Evolutionary conservation across 495 filamentous ascomycete genomes (phyloP).

Genomic region (Aspergillus conjunctus): DNA sequence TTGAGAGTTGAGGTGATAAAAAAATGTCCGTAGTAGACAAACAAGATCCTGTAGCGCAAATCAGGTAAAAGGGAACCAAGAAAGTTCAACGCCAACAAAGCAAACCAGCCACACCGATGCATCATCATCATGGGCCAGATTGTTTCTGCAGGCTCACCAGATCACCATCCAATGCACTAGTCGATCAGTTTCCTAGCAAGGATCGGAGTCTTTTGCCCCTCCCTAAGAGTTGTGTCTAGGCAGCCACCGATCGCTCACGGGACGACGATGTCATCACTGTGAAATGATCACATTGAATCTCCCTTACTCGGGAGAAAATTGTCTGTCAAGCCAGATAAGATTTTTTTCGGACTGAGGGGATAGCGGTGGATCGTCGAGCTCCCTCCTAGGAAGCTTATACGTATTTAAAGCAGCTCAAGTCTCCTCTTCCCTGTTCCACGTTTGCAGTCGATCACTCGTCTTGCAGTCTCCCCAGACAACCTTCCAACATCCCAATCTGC

Average conservation of each 20-base stretch:
- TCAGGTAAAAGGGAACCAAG: background rate
- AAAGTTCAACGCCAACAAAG: background rate
- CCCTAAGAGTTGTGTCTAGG: too few species aligned
- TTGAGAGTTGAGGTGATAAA: background rate
- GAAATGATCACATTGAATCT: conserved; percentile 1
- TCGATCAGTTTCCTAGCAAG: conserved; percentile 2
- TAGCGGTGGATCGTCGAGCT: background rate
- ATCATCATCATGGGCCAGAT: background rate
- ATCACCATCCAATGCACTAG: conserved; percentile 2
- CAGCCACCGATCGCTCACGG: background rate
- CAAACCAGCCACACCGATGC: background rate
- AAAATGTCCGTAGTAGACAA: background rate
- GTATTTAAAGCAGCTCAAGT: conserved; percentile 2
- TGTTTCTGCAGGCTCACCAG: background rate
- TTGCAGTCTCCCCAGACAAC: conserved; percentile 1
- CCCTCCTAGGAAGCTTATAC: background rate
- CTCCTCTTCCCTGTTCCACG: background rate
- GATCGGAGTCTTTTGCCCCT: background rate
- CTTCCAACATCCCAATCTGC: background rate
- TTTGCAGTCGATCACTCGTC: conserved; percentile 1
- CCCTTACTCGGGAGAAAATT: background rate
- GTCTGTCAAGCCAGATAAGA: too few species aligned
- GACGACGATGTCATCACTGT: background rate
- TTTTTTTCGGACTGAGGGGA: background rate
- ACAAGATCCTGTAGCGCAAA: background rate